Percentiles rank a stretch among this genome's conserved stretches.
Evolutionary conservation across 331 rosid genomes (phyloP).

Genomic region (Quercus lobata): DNA sequence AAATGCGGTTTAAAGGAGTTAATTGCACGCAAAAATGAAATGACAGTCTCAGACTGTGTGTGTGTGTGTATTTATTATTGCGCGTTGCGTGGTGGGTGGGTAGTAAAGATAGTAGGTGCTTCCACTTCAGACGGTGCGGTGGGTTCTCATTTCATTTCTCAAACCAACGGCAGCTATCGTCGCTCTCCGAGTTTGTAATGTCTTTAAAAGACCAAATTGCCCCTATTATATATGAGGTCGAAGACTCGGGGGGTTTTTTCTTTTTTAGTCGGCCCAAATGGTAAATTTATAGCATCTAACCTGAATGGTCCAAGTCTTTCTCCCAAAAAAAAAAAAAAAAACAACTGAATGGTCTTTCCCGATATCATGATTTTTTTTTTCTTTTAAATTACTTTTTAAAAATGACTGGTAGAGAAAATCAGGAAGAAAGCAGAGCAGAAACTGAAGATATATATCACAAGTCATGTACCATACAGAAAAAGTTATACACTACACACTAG

Average conservation of each 20-base stretch:
- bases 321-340: no score
- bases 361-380: no score
- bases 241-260: no score
- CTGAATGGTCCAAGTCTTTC: no score
- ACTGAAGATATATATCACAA: no score
- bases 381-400: no score
- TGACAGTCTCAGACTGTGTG: neutral
- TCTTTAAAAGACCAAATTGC: neutral
- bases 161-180: neutral
- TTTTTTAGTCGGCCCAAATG: no score
- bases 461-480: no score
- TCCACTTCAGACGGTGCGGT: neutral
- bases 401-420: neutral
- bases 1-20: conserved; percentile 24
- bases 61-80: neutral
- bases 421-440: no score
- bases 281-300: no score
- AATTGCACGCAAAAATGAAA: conserved; percentile 37
- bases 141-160: neutral
- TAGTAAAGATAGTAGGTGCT: conserved; percentile 3
- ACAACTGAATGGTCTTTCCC: no score
- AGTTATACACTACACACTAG: no score
- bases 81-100: neutral
- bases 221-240: neutral
- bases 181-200: neutral